Percentiles rank a stretch among this genome's conserved stretches.
Conservation (phyloP, 352 stramenopile species). For the Phytophthora citrophthora region DNA sequence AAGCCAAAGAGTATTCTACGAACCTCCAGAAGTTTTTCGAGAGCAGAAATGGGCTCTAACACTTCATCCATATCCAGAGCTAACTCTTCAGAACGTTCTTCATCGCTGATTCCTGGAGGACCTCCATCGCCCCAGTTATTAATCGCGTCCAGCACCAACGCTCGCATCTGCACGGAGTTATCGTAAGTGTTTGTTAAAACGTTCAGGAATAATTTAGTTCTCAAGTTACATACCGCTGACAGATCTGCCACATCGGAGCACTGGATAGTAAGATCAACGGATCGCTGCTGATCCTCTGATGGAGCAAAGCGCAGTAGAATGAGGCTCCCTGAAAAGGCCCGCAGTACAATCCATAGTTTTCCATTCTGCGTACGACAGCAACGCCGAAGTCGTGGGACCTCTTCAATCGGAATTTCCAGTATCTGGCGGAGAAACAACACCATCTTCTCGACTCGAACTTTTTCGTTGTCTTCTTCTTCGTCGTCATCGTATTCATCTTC, state of each 20-base stretch:
- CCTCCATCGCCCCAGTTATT: conserved; percentile 17
- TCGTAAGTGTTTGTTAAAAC: conserved; percentile 1
- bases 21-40: conserved; percentile 40
- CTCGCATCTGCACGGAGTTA: conserved; percentile 55
- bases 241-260: conserved; percentile 65
- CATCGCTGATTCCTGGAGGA: conserved; percentile 2
- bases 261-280: conserved; percentile 56
- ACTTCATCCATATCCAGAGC: conserved; percentile 25
- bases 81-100: conserved; percentile 15
- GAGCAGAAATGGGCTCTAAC: conserved; percentile 30
- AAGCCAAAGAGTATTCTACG: neutral
- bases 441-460: conserved; percentile 39
- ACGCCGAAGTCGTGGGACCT: conserved; percentile 33
- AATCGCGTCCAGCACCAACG: conserved; percentile 41
- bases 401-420: conserved; percentile 27
- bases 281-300: conserved; percentile 26
- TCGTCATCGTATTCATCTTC: conserved; percentile 20
- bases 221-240: conserved; percentile 47
- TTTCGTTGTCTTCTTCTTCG: conserved; percentile 32
- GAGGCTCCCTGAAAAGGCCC: conserved; percentile 49
- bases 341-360: conserved; percentile 60
- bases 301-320: conserved; percentile 50
- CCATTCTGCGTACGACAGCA: conserved; percentile 48
- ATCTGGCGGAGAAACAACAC: conserved; percentile 38
- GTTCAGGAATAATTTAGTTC: neutral